Evolutionary conservation across 768 basidiomycete genomes (phyloP).

Genomic region (Tubosaeta sp.): DNA sequence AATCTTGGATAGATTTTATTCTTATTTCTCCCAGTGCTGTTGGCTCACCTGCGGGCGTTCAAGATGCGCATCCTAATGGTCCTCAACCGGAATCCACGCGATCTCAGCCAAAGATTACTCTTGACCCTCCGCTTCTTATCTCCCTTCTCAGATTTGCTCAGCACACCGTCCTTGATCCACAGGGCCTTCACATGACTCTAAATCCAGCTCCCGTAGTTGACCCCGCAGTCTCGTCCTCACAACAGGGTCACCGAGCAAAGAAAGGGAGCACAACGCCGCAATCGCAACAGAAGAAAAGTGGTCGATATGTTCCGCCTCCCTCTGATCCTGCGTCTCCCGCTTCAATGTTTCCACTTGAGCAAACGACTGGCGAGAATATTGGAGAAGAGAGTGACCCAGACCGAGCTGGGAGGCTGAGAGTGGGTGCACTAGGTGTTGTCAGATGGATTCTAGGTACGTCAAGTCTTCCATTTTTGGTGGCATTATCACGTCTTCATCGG

Average conservation of each 20-base stretch:
- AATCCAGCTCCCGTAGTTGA: conserved; percentile 57
- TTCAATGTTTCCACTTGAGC: conserved; percentile 16
- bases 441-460: conserved; percentile 59
- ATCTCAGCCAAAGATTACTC: conserved; percentile 19
- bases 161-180: conserved; percentile 56
- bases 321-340: conserved; percentile 30
- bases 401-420: conserved; percentile 61
- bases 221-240: conserved; percentile 2
- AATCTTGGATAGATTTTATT: conserved; percentile 49
- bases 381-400: conserved; percentile 69
- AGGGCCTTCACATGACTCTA: conserved; percentile 50
- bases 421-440: conserved; percentile 63
- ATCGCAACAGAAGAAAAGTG: conserved; percentile 28
- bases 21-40: neutral
- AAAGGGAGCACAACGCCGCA: conserved; percentile 22
- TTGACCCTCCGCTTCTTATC: conserved; percentile 30
- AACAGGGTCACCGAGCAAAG: conserved; percentile 16
- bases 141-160: conserved; percentile 51
- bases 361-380: conserved; percentile 26
- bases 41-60: conserved; percentile 1
- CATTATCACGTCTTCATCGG: neutral
- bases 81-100: neutral
- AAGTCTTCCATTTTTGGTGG: conserved; percentile 1
- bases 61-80: neutral
- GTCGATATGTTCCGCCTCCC: conserved; percentile 28